Conservation (phyloP, 2,329 filamentous ascomycete genomes). For the Sarocladium strictum region DNA sequence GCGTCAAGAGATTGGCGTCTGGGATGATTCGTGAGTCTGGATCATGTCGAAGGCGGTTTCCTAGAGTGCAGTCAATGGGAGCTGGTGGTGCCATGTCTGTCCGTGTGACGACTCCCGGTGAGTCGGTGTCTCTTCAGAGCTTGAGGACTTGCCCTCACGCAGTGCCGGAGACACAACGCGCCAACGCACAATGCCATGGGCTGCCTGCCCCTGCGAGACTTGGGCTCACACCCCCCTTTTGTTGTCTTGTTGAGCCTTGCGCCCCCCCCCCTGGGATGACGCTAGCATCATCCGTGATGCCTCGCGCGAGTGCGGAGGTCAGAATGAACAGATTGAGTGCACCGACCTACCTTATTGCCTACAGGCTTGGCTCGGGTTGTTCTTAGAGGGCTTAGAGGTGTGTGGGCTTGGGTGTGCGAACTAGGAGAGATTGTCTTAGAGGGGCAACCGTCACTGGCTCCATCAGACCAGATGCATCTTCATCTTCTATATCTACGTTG, state of each 20-base stretch:
- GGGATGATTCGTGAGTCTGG: background rate
- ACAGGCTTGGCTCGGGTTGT: slow-evolving; percentile 1
- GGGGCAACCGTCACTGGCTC: slow-evolving; percentile 2
- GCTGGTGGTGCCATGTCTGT: background rate
- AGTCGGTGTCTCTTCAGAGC: slow-evolving; percentile 1
- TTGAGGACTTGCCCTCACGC: background rate
- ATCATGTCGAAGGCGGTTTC: background rate
- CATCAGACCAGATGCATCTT: slow-evolving; percentile 7
- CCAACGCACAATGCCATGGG: background rate
- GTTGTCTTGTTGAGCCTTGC: slow-evolving; percentile 2
- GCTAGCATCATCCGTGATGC: slow-evolving; percentile 6
- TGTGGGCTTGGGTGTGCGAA: slow-evolving; percentile 7
- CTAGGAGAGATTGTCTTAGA: slow-evolving; percentile 5
- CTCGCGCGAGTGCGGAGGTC: background rate
- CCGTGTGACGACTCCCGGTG: slow-evolving; percentile 3
- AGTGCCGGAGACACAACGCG: slow-evolving; percentile 1
- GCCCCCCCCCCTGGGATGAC: background rate
- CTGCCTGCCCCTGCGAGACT: background rate
- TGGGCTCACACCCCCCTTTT: background rate
- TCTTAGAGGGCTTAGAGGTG: slow-evolving; percentile 7
- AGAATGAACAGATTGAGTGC: background rate
- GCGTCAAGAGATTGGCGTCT: background rate
- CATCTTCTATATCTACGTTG: slow-evolving; percentile 10
- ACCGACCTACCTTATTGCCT: slow-evolving; percentile 4
- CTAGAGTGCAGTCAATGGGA: background rate